Base-by-base conservation (phyloP, 192 early-diverging fungal species). In the Podochytrium sp. region DNA sequence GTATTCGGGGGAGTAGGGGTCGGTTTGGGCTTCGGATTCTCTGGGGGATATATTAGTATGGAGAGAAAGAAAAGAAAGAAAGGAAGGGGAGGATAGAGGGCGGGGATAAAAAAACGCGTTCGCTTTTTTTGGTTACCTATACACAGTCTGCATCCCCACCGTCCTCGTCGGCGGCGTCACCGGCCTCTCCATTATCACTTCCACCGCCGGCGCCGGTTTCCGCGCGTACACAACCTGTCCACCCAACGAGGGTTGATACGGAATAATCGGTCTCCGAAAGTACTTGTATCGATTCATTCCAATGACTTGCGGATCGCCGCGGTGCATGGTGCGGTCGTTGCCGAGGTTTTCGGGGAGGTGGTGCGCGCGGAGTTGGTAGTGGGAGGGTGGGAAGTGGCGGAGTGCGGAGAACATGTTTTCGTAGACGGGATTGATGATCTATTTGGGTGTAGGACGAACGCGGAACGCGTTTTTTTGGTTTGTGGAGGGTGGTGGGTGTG, bases 1-100 rank as follows among this genome's bases (percentile, higher is more conserved):
- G 65, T 89, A 89, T 47, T 84, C 84, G 20, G 88, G 88, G 1
- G 85, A 85, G 73, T 87, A 89, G 41, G 88, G 88, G 64, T 89
- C 88, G 2, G 88, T 89, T 71, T 89, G 88, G 0, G 88, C 79
- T 42, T 85, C 80, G 4, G 80, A 84, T 38, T 88, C 88, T 39
- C 87, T 83, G 10, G 12, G 61, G 16, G 30, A 57, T 7, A 57
- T 29, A 38, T 29, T 16, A 38, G 10, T 6, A 47, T 7, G 20
- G 43, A 47, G 43, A 47, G 20, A 20, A 47, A 20, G 20, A 47
- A 20, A 7, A 47, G 43, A 47, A 47, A 7, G 20, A 47, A 47
- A 47, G 20, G 43, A 47, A 47, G 20, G 20, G 43, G 43, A 47
- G 20, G 20, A 12, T 7, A 47, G 20, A 47, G 43, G 43, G 43